A percentile compares a stretch with the other conserved stretches of the same genome.
Evolutionary conservation across 2,329 filamentous ascomycete genomes (phyloP).

Genomic region (Teratosphaeriaceae sp.): DNA sequence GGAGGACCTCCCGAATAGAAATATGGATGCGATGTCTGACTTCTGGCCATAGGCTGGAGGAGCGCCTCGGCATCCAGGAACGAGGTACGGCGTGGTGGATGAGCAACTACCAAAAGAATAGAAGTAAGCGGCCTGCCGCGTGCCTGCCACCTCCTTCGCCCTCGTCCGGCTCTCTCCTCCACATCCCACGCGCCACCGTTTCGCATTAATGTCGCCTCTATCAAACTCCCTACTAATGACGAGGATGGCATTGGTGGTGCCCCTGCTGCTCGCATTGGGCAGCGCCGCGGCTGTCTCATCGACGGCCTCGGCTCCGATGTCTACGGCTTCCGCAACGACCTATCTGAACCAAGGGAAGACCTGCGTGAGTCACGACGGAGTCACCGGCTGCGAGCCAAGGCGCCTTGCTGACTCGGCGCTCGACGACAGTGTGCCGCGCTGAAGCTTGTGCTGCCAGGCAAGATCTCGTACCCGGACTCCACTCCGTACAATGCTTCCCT

Average conservation of each 20-base stretch:
- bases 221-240: not conserved
- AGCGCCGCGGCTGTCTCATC: not conserved
- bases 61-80: too few species aligned
- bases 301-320: not conserved
- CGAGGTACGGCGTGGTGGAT: too few species aligned
- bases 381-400: too few species aligned
- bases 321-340: not conserved
- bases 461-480: constrained; percentile 8
- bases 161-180: not conserved
- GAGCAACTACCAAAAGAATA: not conserved
- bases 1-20: too few species aligned
- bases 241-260: not conserved
- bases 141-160: not conserved
- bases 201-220: not conserved
- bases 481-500: constrained; percentile 14
- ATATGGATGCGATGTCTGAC: too few species aligned
- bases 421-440: constrained; percentile 8
- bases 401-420: not conserved
- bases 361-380: not conserved
- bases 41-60: too few species aligned
- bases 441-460: constrained; percentile 5
- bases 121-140: too few species aligned
- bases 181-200: not conserved
- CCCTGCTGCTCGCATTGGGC: not conserved
- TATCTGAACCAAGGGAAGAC: not conserved